Conservation (phyloP, 2,329 filamentous ascomycete species). For the Phaeosphaeria sp. region DNA sequence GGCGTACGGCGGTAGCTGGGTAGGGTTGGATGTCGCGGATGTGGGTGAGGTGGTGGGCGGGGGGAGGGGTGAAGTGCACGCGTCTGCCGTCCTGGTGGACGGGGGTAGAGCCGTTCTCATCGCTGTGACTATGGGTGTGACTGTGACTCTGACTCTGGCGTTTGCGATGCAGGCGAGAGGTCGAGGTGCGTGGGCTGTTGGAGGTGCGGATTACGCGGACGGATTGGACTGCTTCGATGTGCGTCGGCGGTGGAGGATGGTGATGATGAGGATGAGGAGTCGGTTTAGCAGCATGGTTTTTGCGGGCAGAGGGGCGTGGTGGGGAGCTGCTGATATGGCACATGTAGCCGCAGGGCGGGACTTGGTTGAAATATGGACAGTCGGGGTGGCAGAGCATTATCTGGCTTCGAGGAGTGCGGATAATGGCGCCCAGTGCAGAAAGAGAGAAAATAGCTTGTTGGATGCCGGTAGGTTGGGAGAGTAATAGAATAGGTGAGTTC, state of each 20-base stretch:
- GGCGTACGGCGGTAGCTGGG: neutral
- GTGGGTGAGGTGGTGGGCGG: neutral
- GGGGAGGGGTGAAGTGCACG: neutral
- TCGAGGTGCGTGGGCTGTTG: neutral
- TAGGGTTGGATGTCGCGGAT: neutral
- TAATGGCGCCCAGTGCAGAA: no score
- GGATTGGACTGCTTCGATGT: neutral
- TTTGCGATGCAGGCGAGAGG: neutral
- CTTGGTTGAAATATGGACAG: neutral
- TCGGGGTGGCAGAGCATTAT: conserved; percentile 4
- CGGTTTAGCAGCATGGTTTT: neutral
- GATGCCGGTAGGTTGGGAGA: no score
- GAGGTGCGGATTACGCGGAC: neutral
- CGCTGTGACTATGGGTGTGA: neutral
- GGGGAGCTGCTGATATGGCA: neutral
- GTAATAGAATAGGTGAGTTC: neutral
- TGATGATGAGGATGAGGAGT: neutral
- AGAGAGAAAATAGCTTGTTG: no score
- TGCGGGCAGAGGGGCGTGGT: neutral
- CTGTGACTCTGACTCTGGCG: neutral
- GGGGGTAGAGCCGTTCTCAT: neutral
- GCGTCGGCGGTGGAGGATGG: neutral
- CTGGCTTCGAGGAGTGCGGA: neutral
- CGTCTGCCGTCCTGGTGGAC: neutral
- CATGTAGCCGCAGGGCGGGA: neutral